A percentile compares a stretch with the other conserved stretches of the same genome.
These are phyloP conservation scores for Quillaja saponaria DNA, from an alignment of 306 rosid species.

Conservation along the genomic window DNA sequence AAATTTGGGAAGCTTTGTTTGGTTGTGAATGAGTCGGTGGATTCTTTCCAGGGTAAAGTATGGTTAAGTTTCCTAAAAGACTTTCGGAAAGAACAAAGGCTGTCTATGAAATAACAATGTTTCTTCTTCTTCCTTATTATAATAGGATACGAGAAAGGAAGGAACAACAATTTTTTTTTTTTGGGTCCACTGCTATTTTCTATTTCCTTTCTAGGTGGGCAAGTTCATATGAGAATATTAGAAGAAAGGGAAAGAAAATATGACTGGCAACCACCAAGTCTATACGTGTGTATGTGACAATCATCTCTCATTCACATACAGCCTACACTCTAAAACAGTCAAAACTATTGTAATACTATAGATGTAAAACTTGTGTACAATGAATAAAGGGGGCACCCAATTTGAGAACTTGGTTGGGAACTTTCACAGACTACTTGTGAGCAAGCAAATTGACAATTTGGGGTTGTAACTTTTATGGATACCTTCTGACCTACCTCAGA, in stretches of 20 bases:
- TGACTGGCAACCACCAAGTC: background rate
- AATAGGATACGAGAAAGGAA: no score
- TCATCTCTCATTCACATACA: background rate
- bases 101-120: background rate
- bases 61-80: conserved; percentile 31
- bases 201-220: background rate
- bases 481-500: no score
- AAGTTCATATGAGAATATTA: no score
- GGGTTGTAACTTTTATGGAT: no score
- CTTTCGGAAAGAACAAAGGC: background rate
- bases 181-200: background rate
- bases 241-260: no score
- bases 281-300: background rate
- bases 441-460: conserved; percentile 22
- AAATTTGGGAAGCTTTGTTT: background rate
- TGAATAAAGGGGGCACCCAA: no score
- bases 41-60: conserved; percentile 27
- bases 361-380: no score
- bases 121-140: background rate
- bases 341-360: no score
- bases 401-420: background rate
- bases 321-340: conserved; percentile 5
- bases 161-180: no score
- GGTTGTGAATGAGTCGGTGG: conserved; percentile 19
- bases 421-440: conserved; percentile 1